Evolutionary conservation across 805 yeast species (phyloP).

Genomic region (Cyberlindnera bimundalis): DNA sequence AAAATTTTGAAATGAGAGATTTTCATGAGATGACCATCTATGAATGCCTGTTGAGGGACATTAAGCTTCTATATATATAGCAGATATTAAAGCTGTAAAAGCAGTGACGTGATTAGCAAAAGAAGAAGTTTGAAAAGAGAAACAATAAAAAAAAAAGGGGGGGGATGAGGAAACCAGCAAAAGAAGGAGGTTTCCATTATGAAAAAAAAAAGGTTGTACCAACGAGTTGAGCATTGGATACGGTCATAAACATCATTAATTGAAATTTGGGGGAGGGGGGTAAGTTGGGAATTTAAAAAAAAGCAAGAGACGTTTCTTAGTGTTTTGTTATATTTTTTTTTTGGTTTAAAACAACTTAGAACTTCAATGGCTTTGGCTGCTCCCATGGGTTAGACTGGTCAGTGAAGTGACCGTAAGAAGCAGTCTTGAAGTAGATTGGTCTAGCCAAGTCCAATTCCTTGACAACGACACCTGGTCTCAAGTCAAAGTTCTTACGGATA

Average conservation of each 20-base stretch:
- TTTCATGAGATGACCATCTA: constrained; percentile 17
- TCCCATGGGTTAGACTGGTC: constrained; percentile 99
- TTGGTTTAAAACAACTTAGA: constrained; percentile 32
- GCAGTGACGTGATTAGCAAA: constrained; percentile 2
- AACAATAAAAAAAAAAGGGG: constrained; percentile 1
- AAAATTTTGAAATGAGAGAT: background rate
- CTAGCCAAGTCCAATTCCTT: constrained; percentile 95
- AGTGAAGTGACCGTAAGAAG: constrained; percentile 99
- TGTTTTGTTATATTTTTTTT: no score
- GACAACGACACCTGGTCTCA: constrained; percentile 99
- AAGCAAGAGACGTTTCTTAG: background rate
- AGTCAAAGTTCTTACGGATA: constrained; percentile 91
- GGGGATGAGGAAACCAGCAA: background rate
- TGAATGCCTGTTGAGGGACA: constrained; percentile 24
- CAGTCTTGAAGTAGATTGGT: constrained; percentile 99
- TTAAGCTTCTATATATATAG: constrained; percentile 10
- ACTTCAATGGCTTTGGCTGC: constrained; percentile 78
- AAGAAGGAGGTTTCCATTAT: no score
- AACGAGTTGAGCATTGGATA: constrained; percentile 21
- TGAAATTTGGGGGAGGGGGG: background rate
- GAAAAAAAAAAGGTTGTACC: constrained; percentile 5
- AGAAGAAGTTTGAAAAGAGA: background rate
- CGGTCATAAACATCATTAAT: constrained; percentile 17
- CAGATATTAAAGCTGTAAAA: constrained; percentile 6
- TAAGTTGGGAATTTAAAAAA: background rate